Conservation (phyloP, 2,329 filamentous ascomycete species). For the Arthroderma sp. region DNA sequence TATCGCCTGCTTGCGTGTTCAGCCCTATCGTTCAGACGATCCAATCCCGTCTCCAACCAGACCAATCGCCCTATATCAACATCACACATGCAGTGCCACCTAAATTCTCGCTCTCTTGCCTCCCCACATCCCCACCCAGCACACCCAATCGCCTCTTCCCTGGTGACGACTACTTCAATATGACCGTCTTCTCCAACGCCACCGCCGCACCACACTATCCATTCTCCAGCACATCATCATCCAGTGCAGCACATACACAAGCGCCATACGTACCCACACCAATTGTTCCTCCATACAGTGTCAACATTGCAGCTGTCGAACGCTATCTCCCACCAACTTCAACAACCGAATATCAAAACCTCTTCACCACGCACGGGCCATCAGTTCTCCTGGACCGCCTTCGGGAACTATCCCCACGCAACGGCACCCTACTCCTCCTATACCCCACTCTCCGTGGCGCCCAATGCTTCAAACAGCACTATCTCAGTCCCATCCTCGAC, state of each 20-base stretch:
- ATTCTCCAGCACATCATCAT: slow-evolving; percentile 40
- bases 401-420: slow-evolving; percentile 45
- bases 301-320: slow-evolving; percentile 51
- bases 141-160: slow-evolving; percentile 41
- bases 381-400: slow-evolving; percentile 51
- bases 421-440: slow-evolving; percentile 49
- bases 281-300: slow-evolving; percentile 48
- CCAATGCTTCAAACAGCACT: slow-evolving; percentile 46
- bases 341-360: slow-evolving; percentile 45
- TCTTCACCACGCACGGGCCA: slow-evolving; percentile 44
- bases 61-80: slow-evolving; percentile 48
- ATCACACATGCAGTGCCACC: slow-evolving; percentile 53
- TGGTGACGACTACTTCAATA: slow-evolving; percentile 50
- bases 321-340: slow-evolving; percentile 54
- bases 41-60: slow-evolving; percentile 40
- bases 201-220: slow-evolving; percentile 42
- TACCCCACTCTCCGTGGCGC: slow-evolving; percentile 50
- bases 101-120: slow-evolving; percentile 49
- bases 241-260: slow-evolving; percentile 9
- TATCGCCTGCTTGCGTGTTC: slow-evolving; percentile 32
- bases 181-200: slow-evolving; percentile 50
- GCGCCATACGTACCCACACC: slow-evolving; percentile 39
- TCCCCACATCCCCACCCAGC: slow-evolving; percentile 51
- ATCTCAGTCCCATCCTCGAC: slow-evolving; percentile 50
- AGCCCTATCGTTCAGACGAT: slow-evolving; percentile 44